Evolutionary conservation across 495 filamentous ascomycete genomes (phyloP).

Genomic region (Pseudomonodictys pantanalensis): DNA sequence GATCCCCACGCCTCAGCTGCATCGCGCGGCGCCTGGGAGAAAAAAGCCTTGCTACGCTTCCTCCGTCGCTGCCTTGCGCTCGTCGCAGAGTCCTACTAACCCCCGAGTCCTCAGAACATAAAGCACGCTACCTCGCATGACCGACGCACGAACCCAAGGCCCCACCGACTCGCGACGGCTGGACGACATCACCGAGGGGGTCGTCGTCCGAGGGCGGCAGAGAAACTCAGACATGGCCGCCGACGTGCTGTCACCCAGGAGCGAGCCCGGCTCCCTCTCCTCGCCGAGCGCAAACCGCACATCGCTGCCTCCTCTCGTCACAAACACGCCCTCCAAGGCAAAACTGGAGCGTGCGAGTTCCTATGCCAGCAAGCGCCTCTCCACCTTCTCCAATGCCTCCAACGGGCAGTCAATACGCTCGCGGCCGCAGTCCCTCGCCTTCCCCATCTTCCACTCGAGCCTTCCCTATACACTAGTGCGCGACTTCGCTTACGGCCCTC

Average conservation of each 20-base stretch:
- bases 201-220: conserved; percentile 22
- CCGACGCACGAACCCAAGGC: conserved; percentile 11
- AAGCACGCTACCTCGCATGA: conserved; percentile 20
- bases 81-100: conserved; percentile 11
- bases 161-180: conserved; percentile 17
- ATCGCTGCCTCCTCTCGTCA: conserved; percentile 62
- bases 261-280: conserved; percentile 43
- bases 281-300: conserved; percentile 55
- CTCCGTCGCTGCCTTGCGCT: background rate
- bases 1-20: background rate
- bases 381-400: conserved; percentile 59
- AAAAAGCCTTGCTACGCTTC: background rate
- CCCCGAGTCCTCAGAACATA: background rate
- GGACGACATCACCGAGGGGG: conserved; percentile 23
- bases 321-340: conserved; percentile 55
- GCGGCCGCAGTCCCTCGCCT: conserved; percentile 72
- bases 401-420: conserved; percentile 57
- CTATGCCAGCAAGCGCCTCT: conserved; percentile 43
- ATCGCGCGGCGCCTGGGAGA: conserved; percentile 1
- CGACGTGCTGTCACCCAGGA: conserved; percentile 40
- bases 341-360: conserved; percentile 56
- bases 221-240: conserved; percentile 31
- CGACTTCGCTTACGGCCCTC: conserved; percentile 87
- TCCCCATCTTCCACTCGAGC: conserved; percentile 81
- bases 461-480: conserved; percentile 86